phyloP scores from a whole-genome alignment of 345 rosid genomes.

The Geranium brycei region DNA sequence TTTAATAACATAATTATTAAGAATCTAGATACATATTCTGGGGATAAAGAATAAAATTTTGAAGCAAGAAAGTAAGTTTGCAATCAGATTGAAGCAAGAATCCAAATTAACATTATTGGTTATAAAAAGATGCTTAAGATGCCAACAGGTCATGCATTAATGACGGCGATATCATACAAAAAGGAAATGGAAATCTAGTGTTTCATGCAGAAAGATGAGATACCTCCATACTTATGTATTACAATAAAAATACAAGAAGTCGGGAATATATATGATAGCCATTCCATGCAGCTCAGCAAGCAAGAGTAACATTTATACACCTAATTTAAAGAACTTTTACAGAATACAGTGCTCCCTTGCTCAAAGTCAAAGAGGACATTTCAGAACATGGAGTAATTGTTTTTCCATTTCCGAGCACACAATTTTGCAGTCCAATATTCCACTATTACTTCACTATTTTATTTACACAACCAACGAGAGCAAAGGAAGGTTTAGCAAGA shows the following conservation, averaged over 20 bases:
- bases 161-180: background rate
- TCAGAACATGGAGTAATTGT: too few species aligned
- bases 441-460: too few species aligned
- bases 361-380: too few species aligned
- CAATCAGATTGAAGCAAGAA: background rate
- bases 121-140: too few species aligned
- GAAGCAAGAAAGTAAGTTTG: background rate
- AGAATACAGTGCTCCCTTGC: background rate
- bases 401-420: too few species aligned
- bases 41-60: background rate
- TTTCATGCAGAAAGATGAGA: background rate
- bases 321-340: too few species aligned
- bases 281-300: too few species aligned
- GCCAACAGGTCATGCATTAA: background rate
- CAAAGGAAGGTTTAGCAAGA: background rate
- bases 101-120: too few species aligned
- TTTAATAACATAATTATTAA: background rate
- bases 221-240: background rate
- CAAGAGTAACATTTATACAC: too few species aligned
- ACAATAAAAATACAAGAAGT: background rate
- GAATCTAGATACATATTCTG: background rate
- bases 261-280: too few species aligned
- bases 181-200: background rate
- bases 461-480: too few species aligned
- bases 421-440: too few species aligned